Conservation (phyloP, 768 basidiomycete genomes). For the Coprinopsis marcescibilis region DNA sequence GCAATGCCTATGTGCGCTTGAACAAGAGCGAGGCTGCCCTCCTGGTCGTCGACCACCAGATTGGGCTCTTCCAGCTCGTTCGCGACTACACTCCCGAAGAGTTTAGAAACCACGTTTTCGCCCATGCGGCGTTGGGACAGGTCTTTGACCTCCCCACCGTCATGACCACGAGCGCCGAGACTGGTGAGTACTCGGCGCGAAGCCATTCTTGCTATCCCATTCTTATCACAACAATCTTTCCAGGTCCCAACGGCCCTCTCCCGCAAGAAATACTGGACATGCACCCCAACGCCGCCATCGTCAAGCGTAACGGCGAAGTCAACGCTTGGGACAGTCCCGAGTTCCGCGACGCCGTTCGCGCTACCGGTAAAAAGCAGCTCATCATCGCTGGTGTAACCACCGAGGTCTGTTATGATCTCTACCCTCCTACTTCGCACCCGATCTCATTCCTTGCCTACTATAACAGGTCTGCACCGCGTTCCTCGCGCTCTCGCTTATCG, state of each 20-base stretch:
- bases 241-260: conserved; percentile 45
- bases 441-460: neutral
- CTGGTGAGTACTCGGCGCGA: conserved; percentile 22
- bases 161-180: conserved; percentile 40
- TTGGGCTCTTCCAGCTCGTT: conserved; percentile 41
- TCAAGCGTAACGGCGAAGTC: conserved; percentile 44
- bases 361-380: conserved; percentile 44
- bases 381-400: conserved; percentile 47
- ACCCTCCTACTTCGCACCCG: neutral
- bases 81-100: conserved; percentile 34
- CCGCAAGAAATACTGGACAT: conserved; percentile 38
- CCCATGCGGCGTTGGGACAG: conserved; percentile 40
- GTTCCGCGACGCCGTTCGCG: conserved; percentile 39
- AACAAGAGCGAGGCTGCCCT: conserved; percentile 39
- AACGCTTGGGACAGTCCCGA: conserved; percentile 48
- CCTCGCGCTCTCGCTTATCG: conserved; percentile 38
- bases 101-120: conserved; percentile 40
- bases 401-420: conserved; percentile 28
- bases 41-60: conserved; percentile 45
- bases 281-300: conserved; percentile 38
- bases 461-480: conserved; percentile 42
- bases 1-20: conserved; percentile 25
- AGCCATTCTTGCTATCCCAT: neutral
- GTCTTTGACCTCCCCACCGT: conserved; percentile 41
- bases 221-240: neutral